phyloP scores from a whole-genome alignment of 2,329 filamentous ascomycete species.

The Pestalotiopsis sp. region DNA sequence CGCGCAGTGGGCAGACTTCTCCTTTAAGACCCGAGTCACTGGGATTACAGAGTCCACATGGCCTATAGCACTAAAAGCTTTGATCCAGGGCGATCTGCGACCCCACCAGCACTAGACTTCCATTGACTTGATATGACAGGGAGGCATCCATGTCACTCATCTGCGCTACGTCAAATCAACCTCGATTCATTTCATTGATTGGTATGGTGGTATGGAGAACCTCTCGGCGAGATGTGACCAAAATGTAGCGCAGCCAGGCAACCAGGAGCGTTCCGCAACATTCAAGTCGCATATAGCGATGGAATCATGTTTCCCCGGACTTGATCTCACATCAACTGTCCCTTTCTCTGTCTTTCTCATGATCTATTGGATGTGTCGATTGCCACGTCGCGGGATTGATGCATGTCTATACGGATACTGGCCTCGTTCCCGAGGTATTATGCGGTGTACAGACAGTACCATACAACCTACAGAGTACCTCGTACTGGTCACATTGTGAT shows the following conservation, averaged over 20 bases:
- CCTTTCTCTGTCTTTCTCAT: too few species aligned
- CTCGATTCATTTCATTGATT: background rate
- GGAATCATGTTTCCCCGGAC: too few species aligned
- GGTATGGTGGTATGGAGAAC: background rate
- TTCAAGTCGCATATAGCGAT: background rate
- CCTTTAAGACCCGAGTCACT: background rate
- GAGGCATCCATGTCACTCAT: background rate
- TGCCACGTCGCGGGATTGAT: too few species aligned
- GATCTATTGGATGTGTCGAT: too few species aligned
- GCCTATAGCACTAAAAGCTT: background rate
- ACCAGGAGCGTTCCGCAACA: background rate
- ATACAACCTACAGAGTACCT: too few species aligned
- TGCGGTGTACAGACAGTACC: too few species aligned
- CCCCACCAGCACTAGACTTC: background rate
- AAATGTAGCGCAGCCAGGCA: background rate
- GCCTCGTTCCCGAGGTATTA: too few species aligned
- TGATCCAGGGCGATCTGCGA: background rate
- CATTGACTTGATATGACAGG: background rate
- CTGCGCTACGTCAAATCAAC: background rate
- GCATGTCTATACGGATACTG: too few species aligned
- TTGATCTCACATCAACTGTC: too few species aligned
- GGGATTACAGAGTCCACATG: slow-evolving; percentile 4
- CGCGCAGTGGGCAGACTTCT: background rate
- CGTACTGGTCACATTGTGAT: too few species aligned
- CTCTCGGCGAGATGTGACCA: background rate